Conservation (phyloP, 352 stramenopile genomes). For the Globisporangium middletonii region DNA sequence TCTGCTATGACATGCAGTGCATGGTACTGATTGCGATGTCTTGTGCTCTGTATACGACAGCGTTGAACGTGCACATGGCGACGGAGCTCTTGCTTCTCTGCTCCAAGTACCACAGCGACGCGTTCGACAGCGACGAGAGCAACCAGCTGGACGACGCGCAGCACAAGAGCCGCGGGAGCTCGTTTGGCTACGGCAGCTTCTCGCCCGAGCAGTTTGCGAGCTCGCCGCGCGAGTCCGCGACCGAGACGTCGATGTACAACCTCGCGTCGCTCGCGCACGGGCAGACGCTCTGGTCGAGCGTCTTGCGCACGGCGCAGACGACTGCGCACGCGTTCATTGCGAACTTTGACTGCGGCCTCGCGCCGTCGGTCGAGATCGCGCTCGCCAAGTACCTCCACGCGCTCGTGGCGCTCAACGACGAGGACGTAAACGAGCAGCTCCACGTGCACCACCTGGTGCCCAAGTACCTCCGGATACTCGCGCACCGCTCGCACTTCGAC, state of each 20-base stretch:
- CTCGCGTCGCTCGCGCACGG: slow-evolving; percentile 50
- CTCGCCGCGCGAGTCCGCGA: slow-evolving; percentile 47
- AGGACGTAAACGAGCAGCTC: slow-evolving; percentile 52
- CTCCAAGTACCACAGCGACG: slow-evolving; percentile 50
- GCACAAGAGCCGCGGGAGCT: slow-evolving; percentile 24
- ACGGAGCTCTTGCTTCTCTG: slow-evolving; percentile 65
- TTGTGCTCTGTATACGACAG: slow-evolving; percentile 10
- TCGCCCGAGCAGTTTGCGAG: slow-evolving; percentile 52
- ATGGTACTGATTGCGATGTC: not conserved
- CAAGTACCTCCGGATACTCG: slow-evolving; percentile 61
- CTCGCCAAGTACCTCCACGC: slow-evolving; percentile 78
- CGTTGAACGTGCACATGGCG: slow-evolving; percentile 66
- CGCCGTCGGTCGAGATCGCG: slow-evolving; percentile 75
- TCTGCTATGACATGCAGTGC: not conserved
- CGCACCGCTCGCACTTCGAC: slow-evolving; percentile 66
- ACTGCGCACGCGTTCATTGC: slow-evolving; percentile 43
- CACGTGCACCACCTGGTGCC: slow-evolving; percentile 53
- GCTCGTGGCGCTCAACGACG: slow-evolving; percentile 67
- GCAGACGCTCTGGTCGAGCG: slow-evolving; percentile 50
- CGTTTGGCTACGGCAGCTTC: slow-evolving; percentile 47
- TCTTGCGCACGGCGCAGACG: slow-evolving; percentile 36
- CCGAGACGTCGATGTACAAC: slow-evolving; percentile 79
- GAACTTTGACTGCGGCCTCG: slow-evolving; percentile 59
- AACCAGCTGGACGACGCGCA: slow-evolving; percentile 25
- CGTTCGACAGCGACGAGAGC: slow-evolving; percentile 18